A percentile compares a stretch with the other conserved stretches of the same genome.
Evolutionary conservation across 2,329 filamentous ascomycete species (phyloP).

Genomic region (Pyricularia grisea): DNA sequence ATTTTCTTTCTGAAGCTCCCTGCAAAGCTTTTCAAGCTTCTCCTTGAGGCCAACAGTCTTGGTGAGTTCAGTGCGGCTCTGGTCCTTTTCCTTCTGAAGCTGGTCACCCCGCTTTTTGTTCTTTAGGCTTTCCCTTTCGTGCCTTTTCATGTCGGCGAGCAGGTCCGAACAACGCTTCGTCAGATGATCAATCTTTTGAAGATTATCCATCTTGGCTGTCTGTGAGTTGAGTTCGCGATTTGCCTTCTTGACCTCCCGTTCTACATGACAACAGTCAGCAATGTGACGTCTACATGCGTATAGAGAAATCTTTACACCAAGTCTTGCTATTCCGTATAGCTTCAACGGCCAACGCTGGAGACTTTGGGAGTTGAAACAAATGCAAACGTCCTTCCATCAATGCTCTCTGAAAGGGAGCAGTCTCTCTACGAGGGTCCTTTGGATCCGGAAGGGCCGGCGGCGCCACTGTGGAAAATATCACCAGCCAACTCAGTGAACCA

Average conservation of each 20-base stretch:
- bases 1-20: constrained; percentile 92
- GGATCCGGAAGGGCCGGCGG: not conserved
- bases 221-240: constrained; percentile 84
- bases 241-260: constrained; percentile 88
- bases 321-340: not conserved
- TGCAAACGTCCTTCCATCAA: not conserved
- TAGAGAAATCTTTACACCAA: not conserved
- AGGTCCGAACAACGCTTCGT: constrained; percentile 89
- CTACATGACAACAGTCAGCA: constrained; percentile 34
- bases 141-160: constrained; percentile 86
- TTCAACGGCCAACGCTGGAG: not conserved
- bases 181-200: constrained; percentile 84
- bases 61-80: constrained; percentile 75
- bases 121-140: constrained; percentile 89
- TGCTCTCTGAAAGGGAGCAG: not conserved
- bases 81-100: constrained; percentile 93
- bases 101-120: constrained; percentile 93
- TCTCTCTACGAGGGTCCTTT: not conserved
- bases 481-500: not conserved
- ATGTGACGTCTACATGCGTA: not conserved
- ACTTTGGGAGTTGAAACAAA: not conserved
- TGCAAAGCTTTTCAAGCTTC: constrained; percentile 91
- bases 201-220: constrained; percentile 82
- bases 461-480: not conserved
- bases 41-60: constrained; percentile 89